Percentiles rank a stretch among this genome's conserved stretches.
These are phyloP conservation scores for Metschnikowia drakensbergensis DNA, from an alignment of 805 yeast genomes.

Conservation along the genomic window DNA sequence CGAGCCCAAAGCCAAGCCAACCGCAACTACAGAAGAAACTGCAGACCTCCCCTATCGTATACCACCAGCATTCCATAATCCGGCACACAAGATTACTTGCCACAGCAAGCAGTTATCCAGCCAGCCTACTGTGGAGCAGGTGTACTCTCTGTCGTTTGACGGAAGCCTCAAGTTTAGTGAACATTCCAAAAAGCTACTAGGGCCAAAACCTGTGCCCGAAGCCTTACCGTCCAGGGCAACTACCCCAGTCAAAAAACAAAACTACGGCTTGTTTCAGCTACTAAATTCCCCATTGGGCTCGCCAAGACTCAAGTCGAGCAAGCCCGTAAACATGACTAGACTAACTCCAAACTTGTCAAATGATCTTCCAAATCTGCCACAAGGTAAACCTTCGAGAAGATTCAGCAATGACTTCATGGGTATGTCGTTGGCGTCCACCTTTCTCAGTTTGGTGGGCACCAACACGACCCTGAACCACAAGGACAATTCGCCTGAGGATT, in stretches of 20 bases:
- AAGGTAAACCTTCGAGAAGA: conserved; percentile 8
- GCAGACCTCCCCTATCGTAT: conserved; percentile 10
- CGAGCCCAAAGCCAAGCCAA: conserved; percentile 23
- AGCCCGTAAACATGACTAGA: background rate
- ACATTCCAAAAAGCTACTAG: conserved; percentile 16
- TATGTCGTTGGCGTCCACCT: conserved; percentile 30
- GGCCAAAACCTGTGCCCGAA: background rate
- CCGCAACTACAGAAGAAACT: background rate
- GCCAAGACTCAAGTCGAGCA: conserved; percentile 10
- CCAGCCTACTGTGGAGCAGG: conserved; percentile 31
- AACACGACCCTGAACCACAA: conserved; percentile 3
- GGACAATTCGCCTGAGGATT: background rate
- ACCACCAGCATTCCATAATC: conserved; percentile 31
- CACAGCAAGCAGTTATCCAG: conserved; percentile 10
- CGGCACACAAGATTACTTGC: conserved; percentile 24
- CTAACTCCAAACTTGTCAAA: background rate
- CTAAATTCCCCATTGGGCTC: conserved; percentile 20
- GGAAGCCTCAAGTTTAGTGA: conserved; percentile 14
- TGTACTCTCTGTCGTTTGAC: conserved; percentile 20
- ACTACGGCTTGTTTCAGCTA: conserved; percentile 21
- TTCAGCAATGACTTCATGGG: conserved; percentile 22
- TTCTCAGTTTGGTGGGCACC: conserved; percentile 22
- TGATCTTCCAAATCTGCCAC: background rate
- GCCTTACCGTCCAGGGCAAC: background rate
- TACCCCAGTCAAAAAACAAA: conserved; percentile 12